These are phyloP conservation scores for Ustilago nuda DNA, from an alignment of 1,284 basidiomycete genomes.

Conservation along the genomic window DNA sequence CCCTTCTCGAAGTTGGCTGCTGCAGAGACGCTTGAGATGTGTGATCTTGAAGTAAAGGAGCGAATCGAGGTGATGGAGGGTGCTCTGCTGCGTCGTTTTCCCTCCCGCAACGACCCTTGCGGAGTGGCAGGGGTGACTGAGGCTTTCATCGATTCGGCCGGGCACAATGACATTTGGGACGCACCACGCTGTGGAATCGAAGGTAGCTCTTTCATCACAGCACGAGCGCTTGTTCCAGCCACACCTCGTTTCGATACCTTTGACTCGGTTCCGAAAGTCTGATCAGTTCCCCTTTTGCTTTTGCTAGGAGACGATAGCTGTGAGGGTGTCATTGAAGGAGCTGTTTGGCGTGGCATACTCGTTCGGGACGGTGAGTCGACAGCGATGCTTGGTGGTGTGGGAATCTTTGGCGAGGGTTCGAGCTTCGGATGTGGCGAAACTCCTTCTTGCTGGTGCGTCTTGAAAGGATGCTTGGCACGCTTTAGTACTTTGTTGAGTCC, in stretches of 20 bases:
- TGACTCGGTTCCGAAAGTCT: background rate
- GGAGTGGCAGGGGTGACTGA: slow-evolving; percentile 20
- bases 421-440: background rate
- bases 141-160: slow-evolving; percentile 4
- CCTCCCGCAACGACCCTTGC: slow-evolving; percentile 32
- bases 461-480: slow-evolving; percentile 33
- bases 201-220: slow-evolving; percentile 27
- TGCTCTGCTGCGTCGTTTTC: slow-evolving; percentile 43
- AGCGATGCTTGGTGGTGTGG: slow-evolving; percentile 6
- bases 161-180: slow-evolving; percentile 21
- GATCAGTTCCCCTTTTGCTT: slow-evolving; percentile 12
- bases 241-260: slow-evolving; percentile 19
- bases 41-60: slow-evolving; percentile 54
- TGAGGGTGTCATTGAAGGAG: background rate
- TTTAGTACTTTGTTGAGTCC: slow-evolving; percentile 34
- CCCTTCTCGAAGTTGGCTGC: slow-evolving; percentile 27
- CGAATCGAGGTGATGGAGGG: slow-evolving; percentile 57
- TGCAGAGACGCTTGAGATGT: slow-evolving; percentile 38
- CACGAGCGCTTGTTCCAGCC: slow-evolving; percentile 5
- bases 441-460: background rate
- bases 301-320: slow-evolving; percentile 17
- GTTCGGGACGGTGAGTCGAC: slow-evolving; percentile 2
- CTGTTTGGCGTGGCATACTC: background rate
- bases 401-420: background rate
- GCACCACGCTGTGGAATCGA: slow-evolving; percentile 38